Conservation (phyloP, 176 grass and related monocot genomes). For the Oryza longistaminata region DNA sequence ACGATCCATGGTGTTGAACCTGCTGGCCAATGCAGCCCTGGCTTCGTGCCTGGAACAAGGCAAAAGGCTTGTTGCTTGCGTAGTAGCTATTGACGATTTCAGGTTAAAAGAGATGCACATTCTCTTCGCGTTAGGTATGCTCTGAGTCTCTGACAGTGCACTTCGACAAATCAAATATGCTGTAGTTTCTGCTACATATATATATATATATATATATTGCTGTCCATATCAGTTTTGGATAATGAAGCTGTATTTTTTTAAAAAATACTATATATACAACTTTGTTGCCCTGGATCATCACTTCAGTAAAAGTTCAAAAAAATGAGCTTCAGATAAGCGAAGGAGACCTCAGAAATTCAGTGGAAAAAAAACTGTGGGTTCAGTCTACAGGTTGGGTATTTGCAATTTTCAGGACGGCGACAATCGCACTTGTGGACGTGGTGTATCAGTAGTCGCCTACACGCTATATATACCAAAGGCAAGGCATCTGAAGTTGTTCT, state of each 20-base stretch:
- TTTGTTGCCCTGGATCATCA: not conserved
- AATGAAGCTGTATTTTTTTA: not conserved
- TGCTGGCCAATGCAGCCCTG: slow-evolving; percentile 23
- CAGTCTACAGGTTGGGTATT: not conserved
- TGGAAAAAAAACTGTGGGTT: not conserved
- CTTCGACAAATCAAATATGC: slow-evolving; percentile 3
- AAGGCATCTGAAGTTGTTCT: not conserved
- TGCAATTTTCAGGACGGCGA: not conserved
- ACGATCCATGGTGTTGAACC: not conserved
- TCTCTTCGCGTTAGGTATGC: not conserved
- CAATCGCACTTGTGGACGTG: not conserved
- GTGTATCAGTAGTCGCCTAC: not conserved
- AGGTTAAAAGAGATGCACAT: not conserved
- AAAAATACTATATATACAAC: not conserved
- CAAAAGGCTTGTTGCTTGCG: slow-evolving; percentile 12
- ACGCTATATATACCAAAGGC: not conserved
- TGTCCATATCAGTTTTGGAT: slow-evolving; percentile 3
- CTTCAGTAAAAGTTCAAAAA: not conserved
- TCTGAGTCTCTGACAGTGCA: not conserved
- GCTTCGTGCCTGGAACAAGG: slow-evolving; percentile 37
- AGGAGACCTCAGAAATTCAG: not conserved
- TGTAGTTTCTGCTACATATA: not conserved
- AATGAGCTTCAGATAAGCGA: not conserved
- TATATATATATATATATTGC: no score
- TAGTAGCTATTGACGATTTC: slow-evolving; percentile 8